Percentiles rank a stretch among this genome's conserved stretches.
Evolutionary conservation across 768 basidiomycete species (phyloP).

Genomic region (Lactifluus pinguis): DNA sequence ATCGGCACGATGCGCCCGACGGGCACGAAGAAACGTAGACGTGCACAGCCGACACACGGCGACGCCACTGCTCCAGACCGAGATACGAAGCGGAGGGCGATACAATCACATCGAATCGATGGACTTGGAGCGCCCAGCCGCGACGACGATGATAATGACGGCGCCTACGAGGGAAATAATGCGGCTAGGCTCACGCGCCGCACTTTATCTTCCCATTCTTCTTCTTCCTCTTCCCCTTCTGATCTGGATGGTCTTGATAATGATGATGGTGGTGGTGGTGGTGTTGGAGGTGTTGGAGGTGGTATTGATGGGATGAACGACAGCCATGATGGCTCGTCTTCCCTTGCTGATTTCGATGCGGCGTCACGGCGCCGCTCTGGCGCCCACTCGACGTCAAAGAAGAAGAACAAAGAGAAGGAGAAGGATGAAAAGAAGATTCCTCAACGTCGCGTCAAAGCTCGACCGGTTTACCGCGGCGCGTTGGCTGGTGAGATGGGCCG

Average conservation of each 20-base stretch:
- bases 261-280: not conserved
- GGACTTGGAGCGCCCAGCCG: not conserved
- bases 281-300: no score
- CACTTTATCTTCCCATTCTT: no score
- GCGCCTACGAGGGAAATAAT: not conserved
- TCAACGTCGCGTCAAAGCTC: constrained; percentile 29
- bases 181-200: not conserved
- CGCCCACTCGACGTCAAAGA: constrained; percentile 10
- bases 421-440: no score
- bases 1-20: constrained; percentile 38
- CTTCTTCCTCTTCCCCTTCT: not conserved
- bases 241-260: not conserved
- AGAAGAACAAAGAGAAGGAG: no score
- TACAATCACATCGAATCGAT: not conserved
- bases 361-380: not conserved
- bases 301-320: no score
- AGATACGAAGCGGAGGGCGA: constrained; percentile 27
- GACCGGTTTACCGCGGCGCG: constrained; percentile 24
- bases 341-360: not conserved
- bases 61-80: constrained; percentile 28
- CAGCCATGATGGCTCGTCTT: not conserved
- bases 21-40: constrained; percentile 53
- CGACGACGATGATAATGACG: not conserved
- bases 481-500: no score
- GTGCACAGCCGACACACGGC: constrained; percentile 35